phyloP scores from a whole-genome alignment of 2,329 filamentous ascomycete species.

The Xylaria hypoxylon region DNA sequence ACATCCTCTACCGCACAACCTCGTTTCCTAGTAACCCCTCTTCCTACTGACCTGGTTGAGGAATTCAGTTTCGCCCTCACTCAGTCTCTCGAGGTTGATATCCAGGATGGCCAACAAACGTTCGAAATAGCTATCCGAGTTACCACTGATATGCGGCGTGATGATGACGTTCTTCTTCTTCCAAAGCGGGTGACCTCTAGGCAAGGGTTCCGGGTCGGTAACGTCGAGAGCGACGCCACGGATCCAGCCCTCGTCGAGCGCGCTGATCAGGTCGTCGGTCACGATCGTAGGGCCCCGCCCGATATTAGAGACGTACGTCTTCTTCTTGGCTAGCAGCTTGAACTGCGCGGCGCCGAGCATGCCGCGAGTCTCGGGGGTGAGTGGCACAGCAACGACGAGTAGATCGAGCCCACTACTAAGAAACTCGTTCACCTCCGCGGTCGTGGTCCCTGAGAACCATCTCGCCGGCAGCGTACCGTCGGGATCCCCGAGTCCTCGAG shows the following conservation, averaged over 20 bases:
- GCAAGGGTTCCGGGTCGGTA: conserved; percentile 76
- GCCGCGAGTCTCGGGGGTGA: conserved; percentile 54
- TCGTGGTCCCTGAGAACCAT: conserved; percentile 56
- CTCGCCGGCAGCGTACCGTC: conserved; percentile 55
- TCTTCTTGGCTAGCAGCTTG: conserved; percentile 50
- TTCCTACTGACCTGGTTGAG: conserved; percentile 50
- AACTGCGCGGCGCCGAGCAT: conserved; percentile 59
- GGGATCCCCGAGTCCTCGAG: conserved; percentile 68
- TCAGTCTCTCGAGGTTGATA: conserved; percentile 46
- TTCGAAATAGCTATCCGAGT: conserved; percentile 45
- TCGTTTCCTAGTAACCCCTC: conserved; percentile 45
- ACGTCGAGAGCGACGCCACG: conserved; percentile 75
- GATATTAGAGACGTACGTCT: conserved; percentile 72
- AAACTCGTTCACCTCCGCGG: conserved; percentile 54
- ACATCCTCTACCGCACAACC: background rate
- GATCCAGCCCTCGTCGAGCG: conserved; percentile 57
- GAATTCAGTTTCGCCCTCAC: conserved; percentile 46
- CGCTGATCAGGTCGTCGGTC: conserved; percentile 63
- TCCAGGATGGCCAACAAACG: conserved; percentile 47
- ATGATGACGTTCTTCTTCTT: conserved; percentile 70
- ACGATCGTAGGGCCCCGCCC: conserved; percentile 61
- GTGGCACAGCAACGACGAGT: conserved; percentile 56
- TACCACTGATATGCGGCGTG: conserved; percentile 51
- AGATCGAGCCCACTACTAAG: conserved; percentile 57
- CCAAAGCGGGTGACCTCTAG: conserved; percentile 72